phyloP scores from a whole-genome alignment of 768 basidiomycete genomes.

The Pleurotus tuber-regium region DNA sequence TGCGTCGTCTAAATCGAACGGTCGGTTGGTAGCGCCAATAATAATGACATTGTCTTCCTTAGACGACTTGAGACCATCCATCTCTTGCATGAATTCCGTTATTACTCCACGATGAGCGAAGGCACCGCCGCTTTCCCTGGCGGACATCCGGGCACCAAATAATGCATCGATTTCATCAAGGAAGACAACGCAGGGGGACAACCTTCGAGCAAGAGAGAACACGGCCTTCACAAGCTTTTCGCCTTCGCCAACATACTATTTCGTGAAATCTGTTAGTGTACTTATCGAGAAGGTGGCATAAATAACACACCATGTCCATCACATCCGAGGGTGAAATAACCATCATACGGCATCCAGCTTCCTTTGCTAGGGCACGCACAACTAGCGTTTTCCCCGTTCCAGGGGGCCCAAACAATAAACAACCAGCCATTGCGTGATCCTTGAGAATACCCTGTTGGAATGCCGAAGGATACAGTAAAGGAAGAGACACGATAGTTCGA shows the following conservation, averaged over 20 bases:
- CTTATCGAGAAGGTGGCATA: conserved; percentile 3
- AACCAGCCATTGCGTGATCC: conserved; percentile 89
- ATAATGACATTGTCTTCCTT: conserved; percentile 82
- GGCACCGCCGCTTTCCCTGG: conserved; percentile 72
- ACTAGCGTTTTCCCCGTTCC: conserved; percentile 88
- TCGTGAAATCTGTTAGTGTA: neutral
- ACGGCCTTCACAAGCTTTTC: conserved; percentile 89
- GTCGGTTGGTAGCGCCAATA: conserved; percentile 92
- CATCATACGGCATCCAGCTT: conserved; percentile 93
- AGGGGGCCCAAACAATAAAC: conserved; percentile 89
- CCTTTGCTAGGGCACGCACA: conserved; percentile 87
- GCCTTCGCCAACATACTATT: conserved; percentile 83
- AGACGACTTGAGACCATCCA: conserved; percentile 88
- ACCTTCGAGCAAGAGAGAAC: conserved; percentile 79
- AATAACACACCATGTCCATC: conserved; percentile 81
- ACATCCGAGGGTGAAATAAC: conserved; percentile 89
- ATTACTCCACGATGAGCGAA: conserved; percentile 86
- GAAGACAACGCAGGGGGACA: conserved; percentile 93
- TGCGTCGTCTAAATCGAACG: conserved; percentile 89
- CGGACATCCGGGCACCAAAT: conserved; percentile 81
- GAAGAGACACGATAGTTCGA: conserved; percentile 86
- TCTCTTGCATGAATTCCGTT: conserved; percentile 94
- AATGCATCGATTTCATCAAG: conserved; percentile 94
- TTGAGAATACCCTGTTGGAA: conserved; percentile 89
- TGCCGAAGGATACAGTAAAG: conserved; percentile 81